Conservation (phyloP, 2,329 filamentous ascomycete species). For the Zymoseptoria crescenta region DNA sequence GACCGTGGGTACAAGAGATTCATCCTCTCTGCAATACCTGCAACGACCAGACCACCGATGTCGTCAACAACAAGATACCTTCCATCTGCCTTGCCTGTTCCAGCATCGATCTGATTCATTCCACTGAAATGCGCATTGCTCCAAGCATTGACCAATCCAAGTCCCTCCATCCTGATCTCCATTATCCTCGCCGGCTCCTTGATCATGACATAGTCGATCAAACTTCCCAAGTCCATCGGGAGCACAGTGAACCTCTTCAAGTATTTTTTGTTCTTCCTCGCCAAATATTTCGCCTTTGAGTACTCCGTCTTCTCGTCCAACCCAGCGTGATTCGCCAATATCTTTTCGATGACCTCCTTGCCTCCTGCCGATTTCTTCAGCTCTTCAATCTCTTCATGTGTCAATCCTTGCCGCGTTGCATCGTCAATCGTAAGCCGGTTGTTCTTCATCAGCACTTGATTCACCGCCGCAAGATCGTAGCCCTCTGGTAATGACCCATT, state of each 20-base stretch:
- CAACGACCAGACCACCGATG: slow-evolving; percentile 72
- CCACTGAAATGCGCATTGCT: slow-evolving; percentile 75
- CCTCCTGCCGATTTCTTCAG: slow-evolving; percentile 65
- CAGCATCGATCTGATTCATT: slow-evolving; percentile 18
- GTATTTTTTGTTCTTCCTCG: slow-evolving; percentile 91
- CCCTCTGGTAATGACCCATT: not conserved
- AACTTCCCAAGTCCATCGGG: slow-evolving; percentile 68
- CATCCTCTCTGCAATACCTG: slow-evolving; percentile 82
- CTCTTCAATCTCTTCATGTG: slow-evolving; percentile 62
- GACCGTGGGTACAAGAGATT: slow-evolving; percentile 53
- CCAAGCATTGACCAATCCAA: slow-evolving; percentile 79
- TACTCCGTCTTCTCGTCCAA: slow-evolving; percentile 93
- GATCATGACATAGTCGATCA: slow-evolving; percentile 71
- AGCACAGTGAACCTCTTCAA: slow-evolving; percentile 77
- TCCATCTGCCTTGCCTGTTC: slow-evolving; percentile 30
- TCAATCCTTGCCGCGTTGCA: slow-evolving; percentile 64
- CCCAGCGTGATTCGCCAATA: slow-evolving; percentile 79
- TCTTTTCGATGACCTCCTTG: slow-evolving; percentile 84
- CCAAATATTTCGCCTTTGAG: slow-evolving; percentile 89
- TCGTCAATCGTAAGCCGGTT: slow-evolving; percentile 59
- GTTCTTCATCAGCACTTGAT: slow-evolving; percentile 49
- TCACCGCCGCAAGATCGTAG: slow-evolving; percentile 40
- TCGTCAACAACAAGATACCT: slow-evolving; percentile 83
- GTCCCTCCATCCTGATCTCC: slow-evolving; percentile 76
- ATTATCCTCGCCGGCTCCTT: slow-evolving; percentile 73